These are phyloP conservation scores for Starmerella geochares DNA, from an alignment of 805 yeast species.

Conservation along the genomic window DNA sequence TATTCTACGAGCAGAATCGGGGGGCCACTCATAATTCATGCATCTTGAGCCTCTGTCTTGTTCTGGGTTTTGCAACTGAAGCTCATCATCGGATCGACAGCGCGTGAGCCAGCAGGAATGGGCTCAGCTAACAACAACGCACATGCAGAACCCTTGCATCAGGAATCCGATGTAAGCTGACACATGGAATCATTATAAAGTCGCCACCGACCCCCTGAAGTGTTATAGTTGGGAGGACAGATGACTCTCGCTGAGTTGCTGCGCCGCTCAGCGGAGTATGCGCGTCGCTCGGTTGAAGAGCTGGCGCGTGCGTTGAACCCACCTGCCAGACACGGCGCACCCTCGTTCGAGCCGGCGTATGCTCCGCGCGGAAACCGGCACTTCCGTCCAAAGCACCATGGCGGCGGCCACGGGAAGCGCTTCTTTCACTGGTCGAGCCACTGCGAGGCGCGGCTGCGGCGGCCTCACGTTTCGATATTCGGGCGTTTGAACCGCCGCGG, in stretches of 20 bases:
- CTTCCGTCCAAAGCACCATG: slow-evolving; percentile 2
- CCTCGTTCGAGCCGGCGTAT: slow-evolving; percentile 20
- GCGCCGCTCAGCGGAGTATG: slow-evolving; percentile 18
- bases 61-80: no score
- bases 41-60: no score
- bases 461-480: not conserved
- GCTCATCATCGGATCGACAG: no score
- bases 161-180: not conserved
- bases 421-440: slow-evolving; percentile 1
- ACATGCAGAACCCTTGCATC: slow-evolving; percentile 1
- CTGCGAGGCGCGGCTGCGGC: not conserved
- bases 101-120: not conserved
- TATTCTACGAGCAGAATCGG: not conserved
- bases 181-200: not conserved
- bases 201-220: not conserved
- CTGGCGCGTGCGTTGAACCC: slow-evolving; percentile 15
- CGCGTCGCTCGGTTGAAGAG: slow-evolving; percentile 17
- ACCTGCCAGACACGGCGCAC: slow-evolving; percentile 4
- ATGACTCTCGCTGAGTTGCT: slow-evolving; percentile 19
- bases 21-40: no score
- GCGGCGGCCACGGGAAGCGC: slow-evolving; percentile 1
- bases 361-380: slow-evolving; percentile 14
- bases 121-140: not conserved
- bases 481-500: slow-evolving; percentile 3
- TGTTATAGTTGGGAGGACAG: slow-evolving; percentile 1